These are phyloP conservation scores for Penicillium bialowiezense DNA, from an alignment of 495 filamentous ascomycete genomes.

Conservation along the genomic window DNA sequence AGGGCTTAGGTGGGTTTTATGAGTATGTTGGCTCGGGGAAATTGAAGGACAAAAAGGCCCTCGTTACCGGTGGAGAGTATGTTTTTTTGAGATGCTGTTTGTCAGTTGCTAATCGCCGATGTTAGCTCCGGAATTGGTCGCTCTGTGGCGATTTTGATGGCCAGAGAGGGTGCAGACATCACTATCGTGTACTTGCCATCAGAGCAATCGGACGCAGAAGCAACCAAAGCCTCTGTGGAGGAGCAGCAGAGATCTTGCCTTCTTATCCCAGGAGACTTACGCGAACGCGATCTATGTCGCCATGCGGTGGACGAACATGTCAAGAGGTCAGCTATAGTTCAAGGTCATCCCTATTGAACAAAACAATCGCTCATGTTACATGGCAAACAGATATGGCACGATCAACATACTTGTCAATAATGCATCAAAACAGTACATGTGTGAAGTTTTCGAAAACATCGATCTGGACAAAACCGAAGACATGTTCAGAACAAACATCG, in stretches of 20 bases:
- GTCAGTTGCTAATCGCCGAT: neutral
- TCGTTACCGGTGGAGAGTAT: constrained; percentile 56
- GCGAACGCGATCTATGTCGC: constrained; percentile 42
- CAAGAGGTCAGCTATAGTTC: constrained; percentile 37
- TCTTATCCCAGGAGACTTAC: constrained; percentile 48
- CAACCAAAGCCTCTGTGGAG: constrained; percentile 49
- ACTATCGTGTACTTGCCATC: constrained; percentile 52
- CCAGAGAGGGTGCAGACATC: constrained; percentile 51
- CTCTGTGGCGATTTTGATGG: constrained; percentile 51
- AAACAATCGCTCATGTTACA: no score
- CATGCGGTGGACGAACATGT: constrained; percentile 51
- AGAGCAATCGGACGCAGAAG: constrained; percentile 50
- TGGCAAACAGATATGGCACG: constrained; percentile 41
- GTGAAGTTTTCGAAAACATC: constrained; percentile 50
- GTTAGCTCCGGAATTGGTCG: constrained; percentile 50
- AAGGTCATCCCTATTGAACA: no score
- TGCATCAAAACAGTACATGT: constrained; percentile 55
- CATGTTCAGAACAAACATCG: constrained; percentile 56
- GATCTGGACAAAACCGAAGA: constrained; percentile 49
- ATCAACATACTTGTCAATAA: constrained; percentile 63
- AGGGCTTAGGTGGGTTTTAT: constrained; percentile 22
- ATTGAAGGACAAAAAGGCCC: constrained; percentile 42
- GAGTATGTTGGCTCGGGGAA: constrained; percentile 46
- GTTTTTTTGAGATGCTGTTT: neutral
- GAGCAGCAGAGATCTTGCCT: constrained; percentile 41